Conservation (phyloP, 345 rosid species). For the Ceriops tagal region DNA sequence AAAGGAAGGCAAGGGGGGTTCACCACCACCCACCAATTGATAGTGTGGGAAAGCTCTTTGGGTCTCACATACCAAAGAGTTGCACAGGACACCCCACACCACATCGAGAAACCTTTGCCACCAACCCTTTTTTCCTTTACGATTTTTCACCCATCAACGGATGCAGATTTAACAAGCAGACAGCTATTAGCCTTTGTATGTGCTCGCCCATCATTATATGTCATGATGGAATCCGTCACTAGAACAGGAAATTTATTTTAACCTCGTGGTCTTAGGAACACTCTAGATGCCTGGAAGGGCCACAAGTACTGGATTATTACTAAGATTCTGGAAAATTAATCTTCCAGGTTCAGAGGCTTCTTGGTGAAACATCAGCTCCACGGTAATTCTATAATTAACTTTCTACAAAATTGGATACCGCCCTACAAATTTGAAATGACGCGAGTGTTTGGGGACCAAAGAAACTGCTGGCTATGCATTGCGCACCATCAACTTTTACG, state of each 20-base stretch:
- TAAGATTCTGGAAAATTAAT: neutral
- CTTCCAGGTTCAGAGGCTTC: conserved; percentile 20
- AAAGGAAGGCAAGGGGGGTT: neutral
- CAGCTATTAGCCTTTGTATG: conserved; percentile 10
- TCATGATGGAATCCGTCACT: neutral
- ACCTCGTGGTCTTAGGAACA: neutral
- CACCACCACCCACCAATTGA: conserved; percentile 8
- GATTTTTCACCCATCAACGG: neutral
- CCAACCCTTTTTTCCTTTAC: neutral
- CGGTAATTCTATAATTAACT: neutral
- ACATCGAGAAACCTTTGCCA: neutral
- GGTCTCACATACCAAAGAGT: neutral
- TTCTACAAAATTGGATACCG: conserved; percentile 10
- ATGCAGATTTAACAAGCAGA: neutral
- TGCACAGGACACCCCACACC: neutral
- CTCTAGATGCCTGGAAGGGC: neutral
- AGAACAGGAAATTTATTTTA: neutral
- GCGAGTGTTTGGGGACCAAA: neutral
- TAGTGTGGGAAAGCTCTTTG: conserved; percentile 2
- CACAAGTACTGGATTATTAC: neutral
- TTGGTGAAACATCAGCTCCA: conserved; percentile 3
- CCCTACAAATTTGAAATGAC: neutral
- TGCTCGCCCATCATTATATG: conserved; percentile 12
- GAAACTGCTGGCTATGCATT: neutral
- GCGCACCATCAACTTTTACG: conserved; percentile 2